These are phyloP conservation scores for Trypethelium eluteriae DNA, from an alignment of 495 filamentous ascomycete genomes.

Conservation along the genomic window DNA sequence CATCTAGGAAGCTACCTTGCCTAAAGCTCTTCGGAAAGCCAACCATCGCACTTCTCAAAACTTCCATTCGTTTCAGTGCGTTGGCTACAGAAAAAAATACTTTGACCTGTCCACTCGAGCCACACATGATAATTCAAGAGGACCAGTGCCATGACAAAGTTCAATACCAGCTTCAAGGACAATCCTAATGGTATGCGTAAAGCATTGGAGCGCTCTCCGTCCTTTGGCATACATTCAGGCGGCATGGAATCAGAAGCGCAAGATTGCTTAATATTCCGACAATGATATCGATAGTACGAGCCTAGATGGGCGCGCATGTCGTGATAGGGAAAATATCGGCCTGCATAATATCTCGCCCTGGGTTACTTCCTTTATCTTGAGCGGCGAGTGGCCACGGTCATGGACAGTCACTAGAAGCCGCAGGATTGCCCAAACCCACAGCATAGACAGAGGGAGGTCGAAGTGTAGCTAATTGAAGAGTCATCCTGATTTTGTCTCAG, in stretches of 20 bases:
- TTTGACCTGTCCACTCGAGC: conserved; percentile 36
- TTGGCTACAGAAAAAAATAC: conserved; percentile 44
- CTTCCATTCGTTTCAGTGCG: conserved; percentile 37
- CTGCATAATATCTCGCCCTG: no score
- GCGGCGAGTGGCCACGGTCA: no score
- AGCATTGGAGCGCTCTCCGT: conserved; percentile 40
- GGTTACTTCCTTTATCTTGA: no score
- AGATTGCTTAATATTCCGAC: conserved; percentile 40
- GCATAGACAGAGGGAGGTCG: no score
- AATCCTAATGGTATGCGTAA: conserved; percentile 40
- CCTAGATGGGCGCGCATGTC: no score
- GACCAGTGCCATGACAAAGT: conserved; percentile 51
- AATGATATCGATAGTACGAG: conserved; percentile 42
- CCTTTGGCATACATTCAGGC: conserved; percentile 39
- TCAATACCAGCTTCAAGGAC: conserved; percentile 43
- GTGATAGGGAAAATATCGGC: no score
- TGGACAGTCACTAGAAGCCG: no score
- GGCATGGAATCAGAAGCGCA: conserved; percentile 40
- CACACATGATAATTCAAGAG: conserved; percentile 42
- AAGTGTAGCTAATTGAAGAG: no score
- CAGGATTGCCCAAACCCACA: no score
- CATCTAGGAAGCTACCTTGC: conserved; percentile 39
- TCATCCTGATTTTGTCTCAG: no score
- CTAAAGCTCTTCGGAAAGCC: conserved; percentile 44
- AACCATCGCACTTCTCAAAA: conserved; percentile 47